Percentiles rank a stretch among this genome's conserved stretches.
These are phyloP conservation scores for Cadophora malorum DNA, from an alignment of 2,329 filamentous ascomycete species.

Conservation along the genomic window DNA sequence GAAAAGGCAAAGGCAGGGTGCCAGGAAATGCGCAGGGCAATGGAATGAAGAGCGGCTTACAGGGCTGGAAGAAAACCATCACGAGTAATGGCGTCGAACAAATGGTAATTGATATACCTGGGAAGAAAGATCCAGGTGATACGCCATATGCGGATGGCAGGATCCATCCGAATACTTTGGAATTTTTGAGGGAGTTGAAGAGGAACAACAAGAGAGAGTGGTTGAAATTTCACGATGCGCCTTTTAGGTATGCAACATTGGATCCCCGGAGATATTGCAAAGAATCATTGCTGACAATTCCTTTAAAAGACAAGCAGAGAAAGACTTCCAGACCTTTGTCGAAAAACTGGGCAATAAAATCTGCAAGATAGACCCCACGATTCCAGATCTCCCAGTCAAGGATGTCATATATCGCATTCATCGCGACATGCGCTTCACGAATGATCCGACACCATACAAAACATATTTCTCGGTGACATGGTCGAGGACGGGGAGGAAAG, in stretches of 20 bases:
- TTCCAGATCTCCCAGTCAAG: slow-evolving; percentile 85
- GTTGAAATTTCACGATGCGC: slow-evolving; percentile 58
- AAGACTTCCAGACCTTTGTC: slow-evolving; percentile 83
- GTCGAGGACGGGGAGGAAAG: slow-evolving; percentile 85
- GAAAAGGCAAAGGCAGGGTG: slow-evolving; percentile 10
- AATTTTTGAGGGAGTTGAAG: slow-evolving; percentile 64
- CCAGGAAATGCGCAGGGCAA: slow-evolving; percentile 7
- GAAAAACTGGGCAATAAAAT: slow-evolving; percentile 74
- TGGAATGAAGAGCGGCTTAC: slow-evolving; percentile 13
- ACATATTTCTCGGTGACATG: slow-evolving; percentile 85
- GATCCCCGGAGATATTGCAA: background rate
- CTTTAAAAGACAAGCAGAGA: slow-evolving; percentile 66
- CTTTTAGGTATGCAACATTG: slow-evolving; percentile 21
- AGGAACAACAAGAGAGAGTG: slow-evolving; percentile 64
- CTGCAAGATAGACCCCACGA: slow-evolving; percentile 75
- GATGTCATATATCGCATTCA: slow-evolving; percentile 90
- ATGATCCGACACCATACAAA: slow-evolving; percentile 86
- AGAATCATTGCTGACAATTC: slow-evolving; percentile 72
- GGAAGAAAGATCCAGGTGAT: slow-evolving; percentile 50
- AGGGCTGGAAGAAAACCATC: slow-evolving; percentile 26
- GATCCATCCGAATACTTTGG: slow-evolving; percentile 63
- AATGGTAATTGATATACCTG: slow-evolving; percentile 50
- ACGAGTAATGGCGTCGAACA: slow-evolving; percentile 27
- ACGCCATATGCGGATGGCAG: slow-evolving; percentile 58
- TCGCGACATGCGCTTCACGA: slow-evolving; percentile 83